Evolutionary conservation across 441 rosid genomes (phyloP), one percentile per base, ranked within the genome.

Genomic region (Euphorbia schlechtendalii): DNA sequence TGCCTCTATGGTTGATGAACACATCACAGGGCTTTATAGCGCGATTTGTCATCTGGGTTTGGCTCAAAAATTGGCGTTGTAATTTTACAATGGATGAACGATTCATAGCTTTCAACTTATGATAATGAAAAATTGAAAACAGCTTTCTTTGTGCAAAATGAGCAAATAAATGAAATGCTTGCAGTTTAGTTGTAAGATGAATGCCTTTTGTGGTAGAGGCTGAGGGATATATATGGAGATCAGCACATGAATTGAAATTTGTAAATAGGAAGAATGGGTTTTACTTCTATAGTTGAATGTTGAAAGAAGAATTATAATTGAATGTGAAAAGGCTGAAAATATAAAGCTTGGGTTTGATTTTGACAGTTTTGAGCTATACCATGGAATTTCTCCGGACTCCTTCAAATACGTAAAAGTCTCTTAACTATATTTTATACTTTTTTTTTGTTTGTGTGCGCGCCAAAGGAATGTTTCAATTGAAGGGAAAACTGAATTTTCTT

Each of bases 1-100:
- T 21, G 4, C 96, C 87, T 73, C 96, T 78, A 41, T 86, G 96
- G 64, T 89, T 89, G 21, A 89, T 83, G 86, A 89, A 86, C 61
- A 89, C 91, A 30, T 89, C 88, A 28, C 76, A 80, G 0, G 74
- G 70, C 46, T 78, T 65, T 0, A 22, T 11, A 9, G 14, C 57
- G 8, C 61, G 66, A 52, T 59, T 53, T 9, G 25, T 36, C 36
- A 48, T 20, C 55, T 40, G 65, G 68, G 59, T 57, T 49, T 11
- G 63, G 55, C n/a, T n/a, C n/a, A n/a, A n/a, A n/a, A n/a, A n/a
- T n/a, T n/a, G n/a, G n/a, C n/a, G n/a, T n/a, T n/a, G n/a, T n/a
- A 58, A 25, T 8, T 53, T 71, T 8, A 38, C 36, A 15, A 59
- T 0, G 7, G 65, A 46, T 25, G 73, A 65, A 8, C 61, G 64